Conservation (phyloP, 345 rosid species). For the Citropsis articulata region DNA sequence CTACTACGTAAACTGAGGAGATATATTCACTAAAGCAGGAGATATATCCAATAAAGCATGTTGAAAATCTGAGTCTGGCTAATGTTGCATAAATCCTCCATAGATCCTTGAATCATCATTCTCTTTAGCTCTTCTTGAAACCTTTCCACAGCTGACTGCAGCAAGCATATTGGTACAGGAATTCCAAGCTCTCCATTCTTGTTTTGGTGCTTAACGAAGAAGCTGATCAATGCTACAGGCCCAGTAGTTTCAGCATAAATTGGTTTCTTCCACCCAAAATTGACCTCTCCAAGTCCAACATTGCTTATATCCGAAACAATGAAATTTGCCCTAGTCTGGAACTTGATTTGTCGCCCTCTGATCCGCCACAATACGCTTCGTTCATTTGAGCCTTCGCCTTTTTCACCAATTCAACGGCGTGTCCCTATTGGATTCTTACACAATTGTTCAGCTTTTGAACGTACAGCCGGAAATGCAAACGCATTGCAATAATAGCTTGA, state of each 20-base stretch:
- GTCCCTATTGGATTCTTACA: background rate
- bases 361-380: slow-evolving; percentile 8
- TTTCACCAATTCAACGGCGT: slow-evolving; percentile 17
- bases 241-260: slow-evolving; percentile 18
- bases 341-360: slow-evolving; percentile 11
- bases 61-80: background rate
- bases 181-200: slow-evolving; percentile 21
- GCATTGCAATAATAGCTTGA: slow-evolving; percentile 26
- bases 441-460: slow-evolving; percentile 9
- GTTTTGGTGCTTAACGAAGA: background rate
- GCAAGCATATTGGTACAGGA: slow-evolving; percentile 15
- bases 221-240: background rate
- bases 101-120: background rate
- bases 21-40: background rate
- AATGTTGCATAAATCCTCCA: background rate
- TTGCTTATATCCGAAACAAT: background rate
- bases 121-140: slow-evolving; percentile 13
- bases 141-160: slow-evolving; percentile 15
- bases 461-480: slow-evolving; percentile 7
- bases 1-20: background rate
- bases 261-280: slow-evolving; percentile 29
- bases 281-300: slow-evolving; percentile 8
- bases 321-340: background rate
- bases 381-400: slow-evolving; percentile 7
- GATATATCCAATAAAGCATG: background rate